Conservation (phyloP, 2,329 filamentous ascomycete genomes). For the Aquanectria penicillioides region DNA sequence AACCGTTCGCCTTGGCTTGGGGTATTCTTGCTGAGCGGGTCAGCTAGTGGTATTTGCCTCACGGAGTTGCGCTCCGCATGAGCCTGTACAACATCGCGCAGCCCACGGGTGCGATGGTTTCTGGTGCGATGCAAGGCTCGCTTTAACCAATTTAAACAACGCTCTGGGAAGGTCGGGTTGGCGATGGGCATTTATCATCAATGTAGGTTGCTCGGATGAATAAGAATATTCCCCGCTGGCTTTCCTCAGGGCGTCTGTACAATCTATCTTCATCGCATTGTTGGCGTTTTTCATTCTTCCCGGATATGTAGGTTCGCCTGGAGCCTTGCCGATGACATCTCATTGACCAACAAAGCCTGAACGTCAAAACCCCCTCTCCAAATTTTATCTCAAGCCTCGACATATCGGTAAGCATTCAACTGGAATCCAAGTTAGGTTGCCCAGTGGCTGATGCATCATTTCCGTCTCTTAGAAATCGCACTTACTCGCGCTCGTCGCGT, state of each 20-base stretch:
- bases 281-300: neutral
- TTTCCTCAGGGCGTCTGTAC: neutral
- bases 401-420: neutral
- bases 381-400: constrained; percentile 5
- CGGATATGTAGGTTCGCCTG: neutral
- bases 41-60: constrained; percentile 17
- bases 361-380: neutral
- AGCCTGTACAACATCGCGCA: constrained; percentile 25
- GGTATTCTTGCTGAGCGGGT: neutral
- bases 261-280: constrained; percentile 1
- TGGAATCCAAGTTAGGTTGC: neutral
- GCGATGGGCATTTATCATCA: constrained; percentile 27
- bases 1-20: neutral
- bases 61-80: constrained; percentile 18
- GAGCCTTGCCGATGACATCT: neutral
- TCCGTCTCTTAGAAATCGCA: neutral
- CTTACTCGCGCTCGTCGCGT: neutral
- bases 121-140: constrained; percentile 21
- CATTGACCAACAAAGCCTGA: neutral
- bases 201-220: neutral
- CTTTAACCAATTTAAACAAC: constrained; percentile 15
- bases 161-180: constrained; percentile 20
- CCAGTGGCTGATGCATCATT: no score
- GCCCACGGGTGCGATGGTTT: constrained; percentile 21
- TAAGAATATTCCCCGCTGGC: neutral